Conservation (phyloP, 352 stramenopile genomes). For the Aphanomyces invadans region DNA sequence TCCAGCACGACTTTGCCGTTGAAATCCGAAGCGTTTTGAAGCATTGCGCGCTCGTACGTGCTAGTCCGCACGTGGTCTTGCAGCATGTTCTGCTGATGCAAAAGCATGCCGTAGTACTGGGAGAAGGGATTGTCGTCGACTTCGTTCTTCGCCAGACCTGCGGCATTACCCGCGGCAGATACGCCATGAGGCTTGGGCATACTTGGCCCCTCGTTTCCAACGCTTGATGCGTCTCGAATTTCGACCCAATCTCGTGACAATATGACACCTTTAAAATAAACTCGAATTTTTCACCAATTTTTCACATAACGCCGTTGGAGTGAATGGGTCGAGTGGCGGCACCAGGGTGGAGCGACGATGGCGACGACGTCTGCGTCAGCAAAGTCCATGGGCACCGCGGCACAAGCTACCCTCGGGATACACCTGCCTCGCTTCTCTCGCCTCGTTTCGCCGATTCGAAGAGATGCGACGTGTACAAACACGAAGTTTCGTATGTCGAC, state of each 20-base stretch:
- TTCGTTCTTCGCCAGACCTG: conserved; percentile 21
- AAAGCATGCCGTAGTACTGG: conserved; percentile 91
- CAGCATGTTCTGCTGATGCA: conserved; percentile 99
- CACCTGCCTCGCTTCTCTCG: neutral
- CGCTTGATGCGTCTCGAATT: neutral
- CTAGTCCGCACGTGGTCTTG: conserved; percentile 98
- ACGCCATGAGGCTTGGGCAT: conserved; percentile 4
- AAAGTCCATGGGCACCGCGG: neutral
- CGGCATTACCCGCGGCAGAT: neutral
- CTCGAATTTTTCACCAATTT: neutral
- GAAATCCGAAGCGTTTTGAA: conserved; percentile 94
- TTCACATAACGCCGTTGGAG: neutral
- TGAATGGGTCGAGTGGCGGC: conserved; percentile 5
- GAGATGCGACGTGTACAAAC: neutral
- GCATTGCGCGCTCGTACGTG: conserved; percentile 97
- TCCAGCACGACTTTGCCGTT: conserved; percentile 98
- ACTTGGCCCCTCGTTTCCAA: neutral
- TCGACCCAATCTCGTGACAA: too few relatives aligned
- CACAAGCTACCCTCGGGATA: neutral
- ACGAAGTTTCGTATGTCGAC: neutral
- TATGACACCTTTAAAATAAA: too few relatives aligned
- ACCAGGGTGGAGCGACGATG: neutral
- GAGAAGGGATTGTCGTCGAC: conserved; percentile 89
- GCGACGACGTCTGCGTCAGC: neutral
- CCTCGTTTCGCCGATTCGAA: neutral